Base-by-base conservation (phyloP, 495 filamentous ascomycete genomes). In the Staphylotrichum tortipilum region DNA sequence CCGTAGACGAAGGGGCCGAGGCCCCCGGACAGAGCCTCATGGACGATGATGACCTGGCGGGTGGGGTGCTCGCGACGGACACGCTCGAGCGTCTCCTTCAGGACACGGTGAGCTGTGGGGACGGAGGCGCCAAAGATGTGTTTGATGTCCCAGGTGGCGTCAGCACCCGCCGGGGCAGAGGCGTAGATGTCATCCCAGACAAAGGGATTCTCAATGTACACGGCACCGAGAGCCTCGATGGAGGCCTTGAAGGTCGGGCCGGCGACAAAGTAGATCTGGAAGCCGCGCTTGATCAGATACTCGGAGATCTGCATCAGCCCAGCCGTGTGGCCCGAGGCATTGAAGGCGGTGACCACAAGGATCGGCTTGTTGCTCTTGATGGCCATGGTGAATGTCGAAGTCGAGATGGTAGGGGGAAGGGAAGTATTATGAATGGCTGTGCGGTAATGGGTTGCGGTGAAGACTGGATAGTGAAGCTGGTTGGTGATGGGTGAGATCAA, bases 241-340 rank as follows among this genome's bases (percentile, higher is more conserved):
- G 41, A 11, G 18, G 61, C 47, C 36, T 66, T 56, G 44, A 60
- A 50, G 28, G 60, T 56, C n/a, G 62, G 56, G n/a, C 51, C 42
- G 26, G 43, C 56, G n/a, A 53, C 38, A 22, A 70, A 52, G 12
- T 68, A 59, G 12, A 72, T 11, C 1, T 53, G 52, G 56, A 60
- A 63, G n/a, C 57, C 55, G 0, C 56, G 58, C 9, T 56, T 50
- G 34, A 58, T 59, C 1, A 72, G 55, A 52, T 69, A 50, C 10
- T 21, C 38, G 10, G 56, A 41, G n/a, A 56, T 19, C 9, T 37
- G 44, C 21, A 43, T 18, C 22, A 47, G 47, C 6, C 44, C 48
- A 19, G 34, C 17, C 7, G 37, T 49, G 35, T 59, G 59, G 7
- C 59, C 56, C 0, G 56, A 18, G 14, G 45, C 42, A 14, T 31